These are phyloP conservation scores for Boletus semigastroideus DNA, from an alignment of 1,284 basidiomycete species.

Conservation along the genomic window DNA sequence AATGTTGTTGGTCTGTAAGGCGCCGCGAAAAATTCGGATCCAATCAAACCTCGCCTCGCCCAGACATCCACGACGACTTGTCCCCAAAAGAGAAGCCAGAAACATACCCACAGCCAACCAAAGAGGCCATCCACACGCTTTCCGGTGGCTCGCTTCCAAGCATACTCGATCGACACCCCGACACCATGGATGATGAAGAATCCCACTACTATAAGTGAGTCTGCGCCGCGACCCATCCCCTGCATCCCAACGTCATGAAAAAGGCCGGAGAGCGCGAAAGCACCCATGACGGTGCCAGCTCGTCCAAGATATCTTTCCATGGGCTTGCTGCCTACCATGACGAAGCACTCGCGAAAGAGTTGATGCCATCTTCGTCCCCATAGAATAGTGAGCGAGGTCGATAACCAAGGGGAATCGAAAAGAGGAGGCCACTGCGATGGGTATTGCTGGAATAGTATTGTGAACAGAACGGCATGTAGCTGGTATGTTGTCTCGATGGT, in stretches of 20 bases:
- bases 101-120: conserved; percentile 51
- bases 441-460: conserved; percentile 38
- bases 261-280: conserved; percentile 55
- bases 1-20: conserved; percentile 22
- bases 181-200: conserved; percentile 60
- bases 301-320: conserved; percentile 41
- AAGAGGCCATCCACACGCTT: conserved; percentile 42
- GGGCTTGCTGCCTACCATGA: conserved; percentile 34
- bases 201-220: conserved; percentile 43
- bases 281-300: conserved; percentile 48
- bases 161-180: conserved; percentile 48
- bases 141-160: conserved; percentile 44
- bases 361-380: conserved; percentile 52
- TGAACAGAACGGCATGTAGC: conserved; percentile 41
- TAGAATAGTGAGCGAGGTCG: conserved; percentile 40
- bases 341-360: conserved; percentile 39
- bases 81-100: conserved; percentile 48
- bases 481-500: conserved; percentile 46
- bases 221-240: conserved; percentile 55
- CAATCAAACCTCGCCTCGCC: conserved; percentile 42
- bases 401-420: conserved; percentile 40
- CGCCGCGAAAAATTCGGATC: conserved; percentile 12
- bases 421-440: conserved; percentile 43
- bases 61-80: conserved; percentile 51
- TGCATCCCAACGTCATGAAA: conserved; percentile 58